phyloP scores from a whole-genome alignment of 257 asterid species.

The Prunella vulgaris region DNA sequence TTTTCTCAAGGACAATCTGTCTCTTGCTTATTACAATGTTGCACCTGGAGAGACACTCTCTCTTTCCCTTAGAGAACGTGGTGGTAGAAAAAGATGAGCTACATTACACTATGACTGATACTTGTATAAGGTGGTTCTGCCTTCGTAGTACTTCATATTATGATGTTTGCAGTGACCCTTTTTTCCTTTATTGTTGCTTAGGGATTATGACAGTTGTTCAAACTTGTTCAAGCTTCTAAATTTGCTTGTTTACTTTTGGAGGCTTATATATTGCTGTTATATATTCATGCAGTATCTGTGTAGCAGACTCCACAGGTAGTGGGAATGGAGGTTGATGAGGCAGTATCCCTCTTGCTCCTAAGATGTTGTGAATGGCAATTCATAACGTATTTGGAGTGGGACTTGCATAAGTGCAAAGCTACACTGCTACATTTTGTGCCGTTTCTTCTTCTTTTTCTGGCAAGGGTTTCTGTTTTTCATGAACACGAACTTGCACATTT shows the following conservation, averaged over 20 bases:
- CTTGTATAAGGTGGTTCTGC: neutral
- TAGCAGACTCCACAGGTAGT: neutral
- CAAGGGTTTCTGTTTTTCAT: neutral
- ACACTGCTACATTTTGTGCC: conserved; percentile 4
- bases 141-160: conserved; percentile 19
- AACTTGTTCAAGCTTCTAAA: conserved; percentile 25
- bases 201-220: conserved; percentile 22
- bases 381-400: conserved; percentile 18
- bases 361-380: conserved; percentile 22
- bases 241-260: conserved; percentile 15
- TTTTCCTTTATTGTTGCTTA: conserved; percentile 21
- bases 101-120: neutral
- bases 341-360: conserved; percentile 20
- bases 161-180: conserved; percentile 13
- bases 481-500: neutral
- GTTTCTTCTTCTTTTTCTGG: neutral
- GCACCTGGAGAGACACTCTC: conserved; percentile 62
- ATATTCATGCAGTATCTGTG: conserved; percentile 31
- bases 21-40: conserved; percentile 91
- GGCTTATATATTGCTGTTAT: conserved; percentile 27
- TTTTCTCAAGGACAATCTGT: conserved; percentile 88
- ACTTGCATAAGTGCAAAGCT: neutral
- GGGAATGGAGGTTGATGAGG: neutral
- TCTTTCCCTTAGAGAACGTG: conserved; percentile 96
- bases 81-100: conserved; percentile 93